Percentiles rank a stretch among this genome's conserved stretches.
Evolutionary conservation across 2,329 filamentous ascomycete species (phyloP).

Genomic region (Cordyceps cateniannulata): DNA sequence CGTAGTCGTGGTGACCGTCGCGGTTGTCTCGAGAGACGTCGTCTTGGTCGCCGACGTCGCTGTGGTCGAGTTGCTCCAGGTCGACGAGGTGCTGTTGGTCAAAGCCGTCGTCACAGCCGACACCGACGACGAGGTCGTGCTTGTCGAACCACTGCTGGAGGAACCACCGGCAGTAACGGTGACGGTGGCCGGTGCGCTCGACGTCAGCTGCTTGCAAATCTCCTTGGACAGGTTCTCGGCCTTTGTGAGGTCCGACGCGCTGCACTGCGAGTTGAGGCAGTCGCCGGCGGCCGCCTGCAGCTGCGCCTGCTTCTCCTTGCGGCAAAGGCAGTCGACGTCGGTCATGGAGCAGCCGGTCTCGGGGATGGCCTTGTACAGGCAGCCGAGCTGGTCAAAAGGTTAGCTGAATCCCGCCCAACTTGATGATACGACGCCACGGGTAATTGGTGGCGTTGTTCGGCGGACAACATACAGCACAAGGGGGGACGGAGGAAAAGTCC

Average conservation of each 20-base stretch:
- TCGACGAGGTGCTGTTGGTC: background rate
- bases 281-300: background rate
- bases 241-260: background rate
- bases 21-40: background rate
- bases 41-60: background rate
- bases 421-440: background rate
- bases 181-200: background rate
- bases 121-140: background rate
- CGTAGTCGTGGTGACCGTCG: background rate
- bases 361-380: background rate
- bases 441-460: background rate
- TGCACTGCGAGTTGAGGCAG: background rate
- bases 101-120: background rate
- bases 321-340: conserved; percentile 1
- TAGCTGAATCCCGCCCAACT: too few relatives aligned
- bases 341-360: background rate
- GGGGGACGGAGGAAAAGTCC: background rate
- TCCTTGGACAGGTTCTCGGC: background rate
- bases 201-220: background rate
- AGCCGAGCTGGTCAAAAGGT: conserved; percentile 1
- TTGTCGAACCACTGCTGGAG: background rate
- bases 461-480: background rate
- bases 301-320: conserved; percentile 5
- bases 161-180: background rate
- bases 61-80: background rate